Conservation (phyloP, 2,329 filamentous ascomycete genomes). For the Monilinia aucupariae region DNA sequence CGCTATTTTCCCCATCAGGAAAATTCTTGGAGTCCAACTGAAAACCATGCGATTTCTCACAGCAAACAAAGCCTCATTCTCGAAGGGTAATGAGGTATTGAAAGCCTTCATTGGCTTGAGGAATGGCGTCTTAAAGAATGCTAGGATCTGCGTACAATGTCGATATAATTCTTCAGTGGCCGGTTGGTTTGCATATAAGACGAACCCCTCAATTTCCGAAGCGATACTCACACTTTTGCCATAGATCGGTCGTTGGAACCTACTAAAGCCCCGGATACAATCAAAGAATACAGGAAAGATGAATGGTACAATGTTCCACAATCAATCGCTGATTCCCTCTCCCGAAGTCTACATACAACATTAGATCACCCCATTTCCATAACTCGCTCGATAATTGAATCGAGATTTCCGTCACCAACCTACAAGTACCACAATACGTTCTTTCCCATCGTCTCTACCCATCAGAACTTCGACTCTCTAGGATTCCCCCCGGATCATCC, state of each 20-base stretch:
- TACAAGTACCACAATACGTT: conserved; percentile 75
- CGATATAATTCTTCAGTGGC: conserved; percentile 27
- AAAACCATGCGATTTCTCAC: conserved; percentile 27
- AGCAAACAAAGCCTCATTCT: conserved; percentile 21
- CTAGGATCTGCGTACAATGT: conserved; percentile 28
- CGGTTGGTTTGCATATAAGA: conserved; percentile 20
- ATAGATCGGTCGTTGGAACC: background rate
- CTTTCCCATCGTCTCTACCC: conserved; percentile 75
- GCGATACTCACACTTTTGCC: background rate
- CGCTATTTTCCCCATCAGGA: background rate
- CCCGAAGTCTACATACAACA: conserved; percentile 81
- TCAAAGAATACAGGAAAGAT: conserved; percentile 58
- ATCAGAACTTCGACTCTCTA: conserved; percentile 94
- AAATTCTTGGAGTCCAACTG: background rate
- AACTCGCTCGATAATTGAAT: conserved; percentile 87
- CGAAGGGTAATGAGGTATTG: conserved; percentile 15
- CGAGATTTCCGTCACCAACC: conserved; percentile 67
- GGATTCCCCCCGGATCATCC: conserved; percentile 86
- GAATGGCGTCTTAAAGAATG: conserved; percentile 21
- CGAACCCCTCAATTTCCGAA: background rate
- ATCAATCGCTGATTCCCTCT: conserved; percentile 68
- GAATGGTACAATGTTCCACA: conserved; percentile 78
- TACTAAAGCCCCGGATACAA: conserved; percentile 5
- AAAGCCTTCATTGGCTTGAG: conserved; percentile 26
- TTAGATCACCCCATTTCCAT: conserved; percentile 85